Base-by-base conservation (phyloP, 495 filamentous ascomycete species). In the Talaromyces stipitatus region DNA sequence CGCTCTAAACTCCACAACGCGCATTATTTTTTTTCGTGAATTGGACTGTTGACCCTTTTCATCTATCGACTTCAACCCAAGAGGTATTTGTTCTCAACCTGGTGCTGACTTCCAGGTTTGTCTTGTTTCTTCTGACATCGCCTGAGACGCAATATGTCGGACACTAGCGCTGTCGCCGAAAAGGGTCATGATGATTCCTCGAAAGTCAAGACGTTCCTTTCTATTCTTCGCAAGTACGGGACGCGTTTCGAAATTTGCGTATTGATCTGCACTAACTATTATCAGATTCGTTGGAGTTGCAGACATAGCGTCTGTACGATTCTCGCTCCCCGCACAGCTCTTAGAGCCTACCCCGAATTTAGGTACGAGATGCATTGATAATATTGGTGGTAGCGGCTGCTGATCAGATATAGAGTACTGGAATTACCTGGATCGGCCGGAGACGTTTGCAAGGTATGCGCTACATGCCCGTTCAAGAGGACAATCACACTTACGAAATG, bases 391-490 rank as follows among this genome's bases (percentile, higher is more conserved):
- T 36, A 11, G 9, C 26, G 12, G 22, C 0, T 30, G 36, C 32
- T 33, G 29, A 30, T 41, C 11, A 38, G 24, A 38, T 26, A 29
- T 56, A 88, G 94, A 98, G 76, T 98, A 98, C 72, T 98, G 94
- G 94, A 91, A 94, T 62, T 98, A 98, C 65, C 78, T 98, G 67
- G 94, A 98, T 69, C 83, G 90, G 60, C 94, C 94, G 6, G 95
- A 96, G 71, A 89, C 91, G 38, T 98, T 98, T 72, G 84, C 90
- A 64, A 85, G 82, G 85, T 86, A 69, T 68, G 69, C n/a, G n/a
- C n/a, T n/a, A 63, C 68, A 63, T 28, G 26, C 7, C 30, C 3
- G n/a, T 4, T 18, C 2, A 20, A 32, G 3, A 12, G 3, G n/a
- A n/a, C 16, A 43, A 61, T 66, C 56, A 61, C 45, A 48, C 60